Evolutionary conservation across 73 alveolate genomes (phyloP), one percentile per base, ranked within the genome.

Genomic region (Halteria grandinella): DNA sequence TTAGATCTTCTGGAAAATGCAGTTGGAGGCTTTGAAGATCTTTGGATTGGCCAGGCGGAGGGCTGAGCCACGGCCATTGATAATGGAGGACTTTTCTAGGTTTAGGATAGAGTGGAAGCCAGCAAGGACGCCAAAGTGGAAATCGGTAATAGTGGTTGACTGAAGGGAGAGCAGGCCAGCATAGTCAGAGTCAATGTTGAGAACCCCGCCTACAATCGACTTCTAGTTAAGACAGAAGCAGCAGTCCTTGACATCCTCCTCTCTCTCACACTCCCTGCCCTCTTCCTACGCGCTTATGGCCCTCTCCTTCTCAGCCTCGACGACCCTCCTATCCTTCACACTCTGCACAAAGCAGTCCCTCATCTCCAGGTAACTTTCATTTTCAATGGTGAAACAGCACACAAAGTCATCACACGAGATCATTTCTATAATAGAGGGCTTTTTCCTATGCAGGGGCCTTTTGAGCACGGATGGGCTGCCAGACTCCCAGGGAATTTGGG

Each of bases 61-160:
- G 7, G 80, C 80, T 36, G 63, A 29, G 45, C 80, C 80, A 25
- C 80, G 20, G 17, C 24, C 10, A 33, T 66, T 45, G 6, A 66
- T 47, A n/a, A 66, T 25, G 1, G 80, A 66, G 34, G 62, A 36
- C n/a, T 41, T 44, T 28, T 66, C 80, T 5, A 41, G 52, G 29
- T 66, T 66, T 6, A 66, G 23, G 10, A 66, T 66, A 7, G 69
- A 44, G 29, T 66, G 32, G 51, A 36, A 44, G 7, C 80, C 80
- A 23, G 69, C 80, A 17, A 41, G 43, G 7, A 66, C 51, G 14
- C 80, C 80, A 66, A 23, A 15, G 32, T 44, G 52, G 47, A 66
- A 66, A 32, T 66, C 80, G 32, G 69, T 66, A 5, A 66, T 66
- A 6, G 80, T 66, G n/a, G 69, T 44, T 7, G 80, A 66, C 23